Conservation (phyloP, 2,329 filamentous ascomycete genomes). For the Clonostachys byssicola region DNA sequence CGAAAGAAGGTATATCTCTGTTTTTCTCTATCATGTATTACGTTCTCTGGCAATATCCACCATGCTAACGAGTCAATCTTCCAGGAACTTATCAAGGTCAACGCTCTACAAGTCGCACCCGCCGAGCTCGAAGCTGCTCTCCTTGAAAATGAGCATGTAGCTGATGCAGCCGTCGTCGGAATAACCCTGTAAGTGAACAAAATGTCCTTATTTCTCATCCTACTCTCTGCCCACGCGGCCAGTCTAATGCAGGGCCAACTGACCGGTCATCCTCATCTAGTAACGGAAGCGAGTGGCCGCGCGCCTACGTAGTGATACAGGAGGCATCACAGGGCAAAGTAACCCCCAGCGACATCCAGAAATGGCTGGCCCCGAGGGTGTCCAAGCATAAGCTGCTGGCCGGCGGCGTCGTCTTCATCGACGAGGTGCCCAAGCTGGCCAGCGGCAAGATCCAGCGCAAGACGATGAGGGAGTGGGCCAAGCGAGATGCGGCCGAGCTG, state of each 20-base stretch:
- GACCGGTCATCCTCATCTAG: conserved; percentile 9
- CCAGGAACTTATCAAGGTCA: conserved; percentile 55
- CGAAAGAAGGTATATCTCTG: conserved; percentile 37
- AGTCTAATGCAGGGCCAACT: not conserved
- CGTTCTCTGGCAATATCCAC: not conserved
- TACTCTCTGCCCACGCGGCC: not conserved
- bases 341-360: conserved; percentile 46
- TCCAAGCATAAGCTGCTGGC: conserved; percentile 47
- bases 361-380: conserved; percentile 38
- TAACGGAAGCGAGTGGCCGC: conserved; percentile 43
- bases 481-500: conserved; percentile 37
- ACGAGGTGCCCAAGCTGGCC: conserved; percentile 51
- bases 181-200: conserved; percentile 32
- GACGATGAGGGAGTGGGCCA: conserved; percentile 51
- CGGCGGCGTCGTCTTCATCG: conserved; percentile 48
- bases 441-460: conserved; percentile 56
- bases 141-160: conserved; percentile 43
- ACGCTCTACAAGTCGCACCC: conserved; percentile 55
- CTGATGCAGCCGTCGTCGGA: conserved; percentile 51
- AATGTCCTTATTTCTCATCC: not conserved
- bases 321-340: conserved; percentile 36
- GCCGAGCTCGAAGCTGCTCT: conserved; percentile 51
- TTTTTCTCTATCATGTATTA: not conserved
- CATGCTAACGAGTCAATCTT: conserved; percentile 7
- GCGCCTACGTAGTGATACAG: conserved; percentile 47